These are phyloP conservation scores for Globisporangium takayamanum DNA, from an alignment of 352 stramenopile genomes.

Conservation along the genomic window DNA sequence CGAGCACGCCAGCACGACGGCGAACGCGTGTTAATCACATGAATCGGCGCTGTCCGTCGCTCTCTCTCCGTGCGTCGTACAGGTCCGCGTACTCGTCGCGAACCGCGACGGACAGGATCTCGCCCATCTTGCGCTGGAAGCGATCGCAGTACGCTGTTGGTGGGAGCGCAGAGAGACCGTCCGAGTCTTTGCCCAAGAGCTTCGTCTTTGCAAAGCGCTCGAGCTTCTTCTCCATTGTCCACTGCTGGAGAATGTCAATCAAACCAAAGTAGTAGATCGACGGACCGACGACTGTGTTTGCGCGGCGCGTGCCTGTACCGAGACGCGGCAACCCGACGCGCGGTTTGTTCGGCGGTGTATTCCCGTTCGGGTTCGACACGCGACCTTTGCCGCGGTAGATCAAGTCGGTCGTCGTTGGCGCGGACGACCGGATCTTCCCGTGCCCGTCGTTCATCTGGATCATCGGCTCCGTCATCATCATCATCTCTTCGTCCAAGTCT, in stretches of 20 bases:
- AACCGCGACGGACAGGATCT: conserved; percentile 70
- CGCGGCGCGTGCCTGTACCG: conserved; percentile 61
- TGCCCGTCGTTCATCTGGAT: conserved; percentile 1
- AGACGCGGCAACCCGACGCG: conserved; percentile 38
- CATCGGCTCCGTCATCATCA: background rate
- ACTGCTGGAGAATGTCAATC: conserved; percentile 86
- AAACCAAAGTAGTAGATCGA: conserved; percentile 87
- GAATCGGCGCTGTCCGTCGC: conserved; percentile 34
- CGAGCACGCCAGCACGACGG: background rate
- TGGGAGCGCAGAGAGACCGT: conserved; percentile 75
- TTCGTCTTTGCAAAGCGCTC: conserved; percentile 87
- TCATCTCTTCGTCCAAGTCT: conserved; percentile 48
- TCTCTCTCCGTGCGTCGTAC: conserved; percentile 28
- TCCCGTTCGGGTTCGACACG: conserved; percentile 15
- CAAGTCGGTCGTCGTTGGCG: conserved; percentile 19
- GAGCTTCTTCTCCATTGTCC: conserved; percentile 89
- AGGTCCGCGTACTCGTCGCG: conserved; percentile 56
- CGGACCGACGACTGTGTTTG: conserved; percentile 83
- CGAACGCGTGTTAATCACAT: conserved; percentile 26
- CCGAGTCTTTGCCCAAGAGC: conserved; percentile 68
- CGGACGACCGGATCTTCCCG: conserved; percentile 10
- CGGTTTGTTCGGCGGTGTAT: conserved; percentile 24
- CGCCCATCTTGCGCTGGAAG: conserved; percentile 85
- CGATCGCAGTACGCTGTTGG: conserved; percentile 82
- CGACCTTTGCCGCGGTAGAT: conserved; percentile 23